Evolutionary conservation across 768 basidiomycete genomes (phyloP), one percentile per base, ranked within the genome.

Genomic region (Galerina sulciceps): DNA sequence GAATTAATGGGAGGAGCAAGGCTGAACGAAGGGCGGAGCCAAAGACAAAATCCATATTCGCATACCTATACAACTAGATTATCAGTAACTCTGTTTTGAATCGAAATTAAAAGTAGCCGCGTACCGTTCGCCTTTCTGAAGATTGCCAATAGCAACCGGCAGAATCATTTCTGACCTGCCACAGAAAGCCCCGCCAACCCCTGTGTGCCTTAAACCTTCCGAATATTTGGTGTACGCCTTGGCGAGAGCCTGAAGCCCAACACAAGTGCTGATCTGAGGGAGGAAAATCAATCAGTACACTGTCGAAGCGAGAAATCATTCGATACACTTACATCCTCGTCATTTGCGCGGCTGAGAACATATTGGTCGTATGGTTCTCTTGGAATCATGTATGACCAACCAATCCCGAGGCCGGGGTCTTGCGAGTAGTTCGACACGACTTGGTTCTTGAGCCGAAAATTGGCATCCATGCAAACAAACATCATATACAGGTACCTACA

Each of bases 61-160:
- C 41, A 51, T 69, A 73, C 23, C 71, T 73, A 35, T 4, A 20
- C 3, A 37, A 58, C n/a, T n/a, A 15, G 22, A 14, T 1, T 6
- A 26, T 48, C 17, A 48, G 31, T 13, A 23, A n/a, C 26, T 26
- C 26, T 26, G 26, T 17, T 15, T 22, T 20, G 15, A 51, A 9
- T 45, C 36, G 15, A 5, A 35, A 37, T 43, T 17, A 49, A 13
- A 23, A 38, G 38, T 18, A 48, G 10, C 31, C 15, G 26, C 41
- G 22, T 14, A 73, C 74, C 65, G 45, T 61, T 75, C 74, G 0
- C 74, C 74, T 51, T 66, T 66, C 41, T 72, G 73, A 4, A 75
- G 56, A 57, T 76, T 73, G 1, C 67, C 73, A 9, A 70, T 57
- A 4, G 69, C 70, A 11, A 61, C 60, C 17, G 62, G 55, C 34